Conservation (phyloP, 805 yeast genomes). For the Kodamaea leandrae region DNA sequence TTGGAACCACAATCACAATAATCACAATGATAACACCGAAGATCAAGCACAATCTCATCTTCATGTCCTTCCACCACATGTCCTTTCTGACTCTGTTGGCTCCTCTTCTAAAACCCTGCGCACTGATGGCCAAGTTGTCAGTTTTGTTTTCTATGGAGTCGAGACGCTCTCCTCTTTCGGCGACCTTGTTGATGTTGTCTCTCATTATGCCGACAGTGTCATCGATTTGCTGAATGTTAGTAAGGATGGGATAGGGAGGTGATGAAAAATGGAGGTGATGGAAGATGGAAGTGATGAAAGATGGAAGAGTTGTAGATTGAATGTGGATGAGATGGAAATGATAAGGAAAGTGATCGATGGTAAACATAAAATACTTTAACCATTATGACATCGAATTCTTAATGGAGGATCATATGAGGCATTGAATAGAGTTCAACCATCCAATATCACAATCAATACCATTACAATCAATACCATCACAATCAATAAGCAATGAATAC, state of each 20-base stretch:
- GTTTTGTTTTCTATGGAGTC: slow-evolving; percentile 92
- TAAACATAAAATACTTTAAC: no score
- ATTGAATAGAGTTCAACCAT: no score
- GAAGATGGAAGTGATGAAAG: no score
- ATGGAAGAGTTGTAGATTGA: no score
- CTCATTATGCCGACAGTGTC: slow-evolving; percentile 98
- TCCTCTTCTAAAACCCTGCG: slow-evolving; percentile 93
- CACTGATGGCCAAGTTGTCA: slow-evolving; percentile 85
- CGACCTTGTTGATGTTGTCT: slow-evolving; percentile 92
- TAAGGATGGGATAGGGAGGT: slow-evolving; percentile 10
- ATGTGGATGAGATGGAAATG: no score
- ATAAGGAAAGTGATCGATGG: no score
- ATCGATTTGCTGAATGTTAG: slow-evolving; percentile 66
- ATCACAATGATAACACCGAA: slow-evolving; percentile 74
- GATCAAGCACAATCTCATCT: slow-evolving; percentile 88
- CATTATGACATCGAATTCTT: no score
- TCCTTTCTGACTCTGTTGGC: slow-evolving; percentile 97
- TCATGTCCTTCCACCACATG: slow-evolving; percentile 99
- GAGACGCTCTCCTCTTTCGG: slow-evolving; percentile 90
- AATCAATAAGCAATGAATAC: no score
- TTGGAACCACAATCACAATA: slow-evolving; percentile 87
- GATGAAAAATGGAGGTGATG: no score
- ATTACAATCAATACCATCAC: no score
- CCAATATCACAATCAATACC: no score
- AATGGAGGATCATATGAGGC: no score